A percentile compares a stretch with the other conserved stretches of the same genome.
Conservation (phyloP, 139 green algal genomes). For the Eudorina sp. region DNA sequence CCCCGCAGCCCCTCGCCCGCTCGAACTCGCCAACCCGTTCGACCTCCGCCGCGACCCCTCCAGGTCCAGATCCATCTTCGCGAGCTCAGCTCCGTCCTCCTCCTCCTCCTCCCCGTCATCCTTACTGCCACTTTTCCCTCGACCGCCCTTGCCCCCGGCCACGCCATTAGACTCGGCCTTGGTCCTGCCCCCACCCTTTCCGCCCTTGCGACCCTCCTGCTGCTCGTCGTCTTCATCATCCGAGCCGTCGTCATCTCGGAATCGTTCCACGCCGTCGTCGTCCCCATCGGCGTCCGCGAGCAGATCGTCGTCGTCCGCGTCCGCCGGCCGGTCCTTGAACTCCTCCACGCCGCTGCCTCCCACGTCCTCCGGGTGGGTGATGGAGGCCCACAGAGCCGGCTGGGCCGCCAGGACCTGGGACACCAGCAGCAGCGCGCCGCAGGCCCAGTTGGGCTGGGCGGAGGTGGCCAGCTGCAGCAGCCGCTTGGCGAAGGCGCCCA, state of each 20-base stretch:
- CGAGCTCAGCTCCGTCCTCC: constrained; percentile 52
- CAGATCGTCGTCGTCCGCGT: neutral
- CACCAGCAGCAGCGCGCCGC: constrained; percentile 89
- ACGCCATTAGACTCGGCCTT: constrained; percentile 8
- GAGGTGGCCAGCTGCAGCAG: constrained; percentile 89
- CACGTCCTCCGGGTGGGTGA: constrained; percentile 87
- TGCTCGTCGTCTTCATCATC: constrained; percentile 40
- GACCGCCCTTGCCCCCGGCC: neutral
- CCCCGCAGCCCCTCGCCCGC: neutral
- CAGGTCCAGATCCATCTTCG: constrained; percentile 29
- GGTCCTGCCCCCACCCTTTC: neutral
- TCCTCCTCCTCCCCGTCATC: constrained; percentile 14
- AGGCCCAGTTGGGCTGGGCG: constrained; percentile 84
- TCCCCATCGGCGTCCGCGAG: constrained; percentile 3
- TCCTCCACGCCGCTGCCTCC: constrained; percentile 65
- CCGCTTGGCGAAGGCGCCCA: constrained; percentile 92
- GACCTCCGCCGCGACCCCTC: constrained; percentile 1
- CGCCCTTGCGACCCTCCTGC: neutral
- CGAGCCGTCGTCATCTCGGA: neutral
- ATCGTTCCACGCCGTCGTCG: constrained; percentile 21
- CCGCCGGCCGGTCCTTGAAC: constrained; percentile 79
- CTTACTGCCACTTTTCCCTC: neutral
- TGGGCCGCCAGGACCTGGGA: constrained; percentile 68
- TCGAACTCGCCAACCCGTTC: constrained; percentile 27
- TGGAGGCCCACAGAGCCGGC: constrained; percentile 82